Percentiles rank a stretch among this genome's conserved stretches.
phyloP scores from a whole-genome alignment of 345 rosid genomes.

The Mangifera indica region DNA sequence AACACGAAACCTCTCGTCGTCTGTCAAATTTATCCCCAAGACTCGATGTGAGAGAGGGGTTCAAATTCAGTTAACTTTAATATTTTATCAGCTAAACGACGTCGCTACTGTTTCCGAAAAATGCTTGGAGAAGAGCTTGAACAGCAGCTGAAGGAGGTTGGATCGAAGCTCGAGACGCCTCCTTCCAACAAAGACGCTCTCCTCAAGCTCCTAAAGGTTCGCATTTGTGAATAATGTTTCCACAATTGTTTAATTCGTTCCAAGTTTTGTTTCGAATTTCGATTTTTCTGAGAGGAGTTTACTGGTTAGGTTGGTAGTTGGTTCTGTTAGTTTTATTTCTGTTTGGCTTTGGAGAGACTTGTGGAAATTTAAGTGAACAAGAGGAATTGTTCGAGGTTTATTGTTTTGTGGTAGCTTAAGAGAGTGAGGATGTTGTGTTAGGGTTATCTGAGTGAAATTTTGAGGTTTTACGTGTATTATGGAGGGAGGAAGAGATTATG shows the following conservation, averaged over 20 bases:
- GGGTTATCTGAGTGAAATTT: constrained; percentile 17
- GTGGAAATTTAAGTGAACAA: neutral
- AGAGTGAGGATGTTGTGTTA: constrained; percentile 5
- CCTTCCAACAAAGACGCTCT: constrained; percentile 73
- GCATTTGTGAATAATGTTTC: constrained; percentile 21
- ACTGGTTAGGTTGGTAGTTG: neutral
- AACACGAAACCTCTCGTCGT: constrained; percentile 10
- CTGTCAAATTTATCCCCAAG: neutral
- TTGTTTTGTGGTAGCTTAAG: neutral
- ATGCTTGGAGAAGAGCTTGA: constrained; percentile 66
- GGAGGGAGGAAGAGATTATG: neutral
- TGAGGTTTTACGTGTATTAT: constrained; percentile 3
- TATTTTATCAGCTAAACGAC: constrained; percentile 6
- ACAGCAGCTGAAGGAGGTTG: constrained; percentile 69
- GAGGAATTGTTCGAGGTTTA: constrained; percentile 1
- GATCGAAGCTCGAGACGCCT: constrained; percentile 81
- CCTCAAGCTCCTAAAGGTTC: constrained; percentile 79
- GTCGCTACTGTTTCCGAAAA: neutral
- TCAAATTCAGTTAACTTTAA: neutral
- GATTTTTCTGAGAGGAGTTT: constrained; percentile 13
- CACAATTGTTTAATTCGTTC: constrained; percentile 9
- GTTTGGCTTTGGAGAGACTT: constrained; percentile 11
- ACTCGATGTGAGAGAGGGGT: constrained; percentile 17
- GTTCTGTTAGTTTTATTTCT: constrained; percentile 3
- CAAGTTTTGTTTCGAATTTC: neutral